Percentiles rank a stretch among this genome's conserved stretches.
Conservation (phyloP, 441 rosid genomes). For the Pelargonium myrrhifolium region DNA sequence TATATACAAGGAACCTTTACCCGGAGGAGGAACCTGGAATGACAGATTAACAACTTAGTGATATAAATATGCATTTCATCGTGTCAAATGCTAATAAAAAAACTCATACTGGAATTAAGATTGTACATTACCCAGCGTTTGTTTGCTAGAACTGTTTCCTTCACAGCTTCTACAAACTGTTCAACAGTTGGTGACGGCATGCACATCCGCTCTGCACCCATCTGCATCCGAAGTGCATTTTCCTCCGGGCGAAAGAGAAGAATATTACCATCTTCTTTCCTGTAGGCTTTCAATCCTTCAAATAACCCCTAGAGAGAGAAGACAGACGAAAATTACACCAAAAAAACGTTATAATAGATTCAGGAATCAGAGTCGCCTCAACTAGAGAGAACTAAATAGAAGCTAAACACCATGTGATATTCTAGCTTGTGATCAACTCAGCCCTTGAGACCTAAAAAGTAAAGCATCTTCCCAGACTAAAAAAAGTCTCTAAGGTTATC, state of each 20-base stretch:
- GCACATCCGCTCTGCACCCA: constrained; percentile 73
- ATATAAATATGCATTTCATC: not conserved
- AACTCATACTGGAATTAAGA: not conserved
- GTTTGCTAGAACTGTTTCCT: constrained; percentile 56
- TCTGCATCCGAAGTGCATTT: constrained; percentile 57
- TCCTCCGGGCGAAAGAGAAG: constrained; percentile 70
- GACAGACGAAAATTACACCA: not conserved
- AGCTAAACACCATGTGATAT: not conserved
- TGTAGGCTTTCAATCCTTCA: constrained; percentile 70
- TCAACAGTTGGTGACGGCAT: constrained; percentile 66
- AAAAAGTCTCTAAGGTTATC: not conserved
- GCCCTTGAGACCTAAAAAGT: not conserved
- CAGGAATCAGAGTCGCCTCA: not conserved
- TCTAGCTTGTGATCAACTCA: not conserved
- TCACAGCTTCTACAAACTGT: constrained; percentile 63
- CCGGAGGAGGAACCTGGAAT: constrained; percentile 71
- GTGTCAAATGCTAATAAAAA: constrained; percentile 3
- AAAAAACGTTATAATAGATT: not conserved
- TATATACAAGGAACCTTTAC: constrained; percentile 75
- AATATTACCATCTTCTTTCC: constrained; percentile 44
- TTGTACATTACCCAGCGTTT: constrained; percentile 52
- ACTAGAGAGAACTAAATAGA: not conserved
- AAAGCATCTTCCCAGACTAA: constrained; percentile 1
- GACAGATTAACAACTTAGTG: constrained; percentile 13
- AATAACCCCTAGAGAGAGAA: constrained; percentile 45